phyloP scores from a whole-genome alignment of 2,329 filamentous ascomycete genomes.

The Ophiobolus disseminans region DNA sequence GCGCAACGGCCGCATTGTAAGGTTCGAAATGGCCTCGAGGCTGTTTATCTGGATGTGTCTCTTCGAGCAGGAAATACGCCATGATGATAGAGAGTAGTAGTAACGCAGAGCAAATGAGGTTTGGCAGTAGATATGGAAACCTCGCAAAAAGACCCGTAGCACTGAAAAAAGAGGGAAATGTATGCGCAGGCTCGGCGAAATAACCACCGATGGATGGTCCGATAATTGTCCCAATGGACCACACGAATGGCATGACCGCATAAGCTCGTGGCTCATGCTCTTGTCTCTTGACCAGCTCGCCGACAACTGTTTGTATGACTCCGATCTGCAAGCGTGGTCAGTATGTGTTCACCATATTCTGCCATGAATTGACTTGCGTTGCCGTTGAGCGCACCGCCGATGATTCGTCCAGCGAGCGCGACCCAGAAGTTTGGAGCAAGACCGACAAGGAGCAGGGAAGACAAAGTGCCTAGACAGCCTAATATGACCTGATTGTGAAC shows the following conservation, averaged over 20 bases:
- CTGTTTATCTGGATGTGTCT: slow-evolving; percentile 87
- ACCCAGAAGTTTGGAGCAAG: slow-evolving; percentile 84
- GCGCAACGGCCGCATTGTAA: slow-evolving; percentile 56
- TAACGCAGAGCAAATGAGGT: slow-evolving; percentile 79
- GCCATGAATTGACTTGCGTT: no score
- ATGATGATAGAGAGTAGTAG: slow-evolving; percentile 79
- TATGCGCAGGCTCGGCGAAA: slow-evolving; percentile 78
- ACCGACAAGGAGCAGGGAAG: slow-evolving; percentile 83
- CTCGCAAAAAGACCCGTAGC: slow-evolving; percentile 71
- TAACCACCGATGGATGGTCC: slow-evolving; percentile 85
- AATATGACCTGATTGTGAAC: slow-evolving; percentile 32
- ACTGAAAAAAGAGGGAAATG: slow-evolving; percentile 76
- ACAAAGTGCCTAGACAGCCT: slow-evolving; percentile 76
- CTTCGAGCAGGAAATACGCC: slow-evolving; percentile 81
- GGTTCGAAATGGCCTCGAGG: slow-evolving; percentile 54
- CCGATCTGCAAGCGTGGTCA: no score
- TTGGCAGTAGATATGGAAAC: slow-evolving; percentile 89
- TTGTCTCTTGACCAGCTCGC: slow-evolving; percentile 81
- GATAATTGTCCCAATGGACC: slow-evolving; percentile 88
- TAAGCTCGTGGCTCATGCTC: slow-evolving; percentile 88
- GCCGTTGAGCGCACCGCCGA: slow-evolving; percentile 86
- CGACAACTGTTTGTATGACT: slow-evolving; percentile 81
- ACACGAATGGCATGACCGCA: slow-evolving; percentile 92
- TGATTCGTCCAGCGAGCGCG: slow-evolving; percentile 74
- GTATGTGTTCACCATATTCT: no score